Evolutionary conservation across 2,329 filamentous ascomycete genomes (phyloP), one percentile per base, ranked within the genome.

Genomic region (Claviceps africana): DNA sequence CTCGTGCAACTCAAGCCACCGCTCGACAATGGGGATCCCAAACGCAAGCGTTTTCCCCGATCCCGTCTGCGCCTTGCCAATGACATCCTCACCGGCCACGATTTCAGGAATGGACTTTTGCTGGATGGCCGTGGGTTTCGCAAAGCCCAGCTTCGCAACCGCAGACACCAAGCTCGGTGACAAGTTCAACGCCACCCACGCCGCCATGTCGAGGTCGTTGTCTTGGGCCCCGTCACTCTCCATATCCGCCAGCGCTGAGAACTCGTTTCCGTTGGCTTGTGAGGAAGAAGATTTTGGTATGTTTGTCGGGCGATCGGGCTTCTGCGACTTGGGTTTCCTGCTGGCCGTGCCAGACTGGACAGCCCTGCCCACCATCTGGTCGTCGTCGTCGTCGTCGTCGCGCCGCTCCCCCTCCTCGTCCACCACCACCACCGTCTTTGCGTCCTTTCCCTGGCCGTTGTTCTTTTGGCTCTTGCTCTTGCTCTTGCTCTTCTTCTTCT

Each of bases 11-110:
- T 78, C 76, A 39, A 98, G 69, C 74, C 85, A 96, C 52, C 78
- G 76, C 66, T 98, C 90, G 10, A 97, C 73, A 52, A 98, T 93
- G 0, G 93, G 93, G 56, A 98, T 89, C 1, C 85, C 88, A 66
- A 95, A 98, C 0, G 93, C 91, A 45, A 98, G 72, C 0, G 93
- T 98, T 70, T 98, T 98, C 60, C 93, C 93, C 15, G 93, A 97
- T 58, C 93, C 93, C 0, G 93, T 98, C 11, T 91, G 85, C 2
- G 93, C 93, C 70, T 98, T 98, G 43, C 93, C 93, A 57, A 98
- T 86, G 17, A 97, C 85, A 67, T 98, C 91, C 64, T 87, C 86
- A 0, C 91, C 91, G 6, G 81, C 79, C 21, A 91, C 65, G 46
- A 96, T 86, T 51, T 86, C 78, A 0, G 93, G 90, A 59, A 98